A percentile compares a stretch with the other conserved stretches of the same genome.
phyloP scores from a whole-genome alignment of 805 yeast genomes.

The Clavispora carvajalis region DNA sequence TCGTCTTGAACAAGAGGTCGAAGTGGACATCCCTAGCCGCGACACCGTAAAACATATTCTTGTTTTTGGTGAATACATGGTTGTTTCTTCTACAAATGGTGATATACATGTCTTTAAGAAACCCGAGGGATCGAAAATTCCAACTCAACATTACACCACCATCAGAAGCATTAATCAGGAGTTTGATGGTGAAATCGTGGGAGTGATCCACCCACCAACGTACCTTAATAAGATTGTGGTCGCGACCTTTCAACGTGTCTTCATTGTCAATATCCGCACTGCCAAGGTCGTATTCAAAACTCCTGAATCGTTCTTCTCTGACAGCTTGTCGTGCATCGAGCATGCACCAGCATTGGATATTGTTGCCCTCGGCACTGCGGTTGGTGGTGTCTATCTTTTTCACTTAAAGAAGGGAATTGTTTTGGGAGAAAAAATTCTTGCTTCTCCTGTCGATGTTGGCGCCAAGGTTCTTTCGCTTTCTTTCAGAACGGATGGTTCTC shows the following conservation, averaged over 20 bases:
- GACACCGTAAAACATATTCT: slow-evolving; percentile 45
- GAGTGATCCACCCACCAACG: slow-evolving; percentile 79
- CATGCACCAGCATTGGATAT: slow-evolving; percentile 84
- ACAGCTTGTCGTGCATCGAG: slow-evolving; percentile 61
- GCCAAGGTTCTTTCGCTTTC: slow-evolving; percentile 57
- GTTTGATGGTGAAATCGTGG: slow-evolving; percentile 69
- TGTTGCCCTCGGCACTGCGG: slow-evolving; percentile 67
- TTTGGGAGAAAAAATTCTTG: slow-evolving; percentile 45
- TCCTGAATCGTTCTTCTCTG: slow-evolving; percentile 43
- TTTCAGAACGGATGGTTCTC: slow-evolving; percentile 85
- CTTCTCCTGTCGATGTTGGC: slow-evolving; percentile 34
- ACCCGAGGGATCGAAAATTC: slow-evolving; percentile 38
- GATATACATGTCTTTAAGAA: slow-evolving; percentile 53
- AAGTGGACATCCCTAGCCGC: slow-evolving; percentile 5
- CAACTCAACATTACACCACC: slow-evolving; percentile 64
- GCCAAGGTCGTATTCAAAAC: slow-evolving; percentile 64
- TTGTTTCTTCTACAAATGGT: slow-evolving; percentile 44
- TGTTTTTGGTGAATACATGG: slow-evolving; percentile 74
- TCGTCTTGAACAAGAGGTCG: slow-evolving; percentile 39
- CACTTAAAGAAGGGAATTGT: slow-evolving; percentile 62
- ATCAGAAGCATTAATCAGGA: slow-evolving; percentile 45
- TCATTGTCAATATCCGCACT: slow-evolving; percentile 70
- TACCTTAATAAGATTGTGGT: slow-evolving; percentile 84
- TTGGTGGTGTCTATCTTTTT: slow-evolving; percentile 61
- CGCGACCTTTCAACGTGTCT: slow-evolving; percentile 61